These are phyloP conservation scores for Diplocarpon rosae DNA, from an alignment of 2,329 filamentous ascomycete genomes.

Conservation along the genomic window DNA sequence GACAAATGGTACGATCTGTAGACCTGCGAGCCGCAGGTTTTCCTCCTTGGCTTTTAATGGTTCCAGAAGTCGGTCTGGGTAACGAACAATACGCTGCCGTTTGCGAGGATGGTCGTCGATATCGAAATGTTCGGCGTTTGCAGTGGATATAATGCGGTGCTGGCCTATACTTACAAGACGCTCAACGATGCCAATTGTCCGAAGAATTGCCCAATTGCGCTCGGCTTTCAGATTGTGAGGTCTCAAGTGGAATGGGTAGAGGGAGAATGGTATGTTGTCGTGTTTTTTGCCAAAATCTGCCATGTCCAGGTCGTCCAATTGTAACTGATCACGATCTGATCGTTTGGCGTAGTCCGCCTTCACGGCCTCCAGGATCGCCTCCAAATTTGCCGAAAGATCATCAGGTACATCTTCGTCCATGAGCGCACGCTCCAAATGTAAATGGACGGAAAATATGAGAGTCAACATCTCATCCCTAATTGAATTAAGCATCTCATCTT, in stretches of 20 bases:
- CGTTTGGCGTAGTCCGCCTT: conserved; percentile 68
- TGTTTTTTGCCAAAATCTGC: conserved; percentile 28
- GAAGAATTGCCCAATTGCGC: conserved; percentile 48
- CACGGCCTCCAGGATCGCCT: conserved; percentile 59
- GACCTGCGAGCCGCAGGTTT: conserved; percentile 23
- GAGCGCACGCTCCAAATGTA: conserved; percentile 49
- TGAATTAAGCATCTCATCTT: conserved; percentile 43
- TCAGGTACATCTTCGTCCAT: conserved; percentile 29
- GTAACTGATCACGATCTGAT: conserved; percentile 58
- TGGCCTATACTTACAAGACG: conserved; percentile 18
- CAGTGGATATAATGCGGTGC: conserved; percentile 1
- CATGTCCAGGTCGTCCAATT: conserved; percentile 60
- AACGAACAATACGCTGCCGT: conserved; percentile 19
- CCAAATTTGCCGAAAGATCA: conserved; percentile 35
- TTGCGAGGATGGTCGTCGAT: conserved; percentile 21
- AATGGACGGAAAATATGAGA: conserved; percentile 53
- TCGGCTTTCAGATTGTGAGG: conserved; percentile 44
- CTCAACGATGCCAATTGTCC: conserved; percentile 48
- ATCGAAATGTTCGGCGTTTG: conserved; percentile 8
- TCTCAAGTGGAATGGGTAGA: conserved; percentile 42
- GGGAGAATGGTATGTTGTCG: conserved; percentile 30
- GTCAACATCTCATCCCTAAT: conserved; percentile 71
- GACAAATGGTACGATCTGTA: conserved; percentile 43
- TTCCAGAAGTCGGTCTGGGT: conserved; percentile 21
- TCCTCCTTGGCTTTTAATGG: conserved; percentile 19